Base-by-base conservation (phyloP, 805 yeast genomes). In the Candida chilensis region DNA sequence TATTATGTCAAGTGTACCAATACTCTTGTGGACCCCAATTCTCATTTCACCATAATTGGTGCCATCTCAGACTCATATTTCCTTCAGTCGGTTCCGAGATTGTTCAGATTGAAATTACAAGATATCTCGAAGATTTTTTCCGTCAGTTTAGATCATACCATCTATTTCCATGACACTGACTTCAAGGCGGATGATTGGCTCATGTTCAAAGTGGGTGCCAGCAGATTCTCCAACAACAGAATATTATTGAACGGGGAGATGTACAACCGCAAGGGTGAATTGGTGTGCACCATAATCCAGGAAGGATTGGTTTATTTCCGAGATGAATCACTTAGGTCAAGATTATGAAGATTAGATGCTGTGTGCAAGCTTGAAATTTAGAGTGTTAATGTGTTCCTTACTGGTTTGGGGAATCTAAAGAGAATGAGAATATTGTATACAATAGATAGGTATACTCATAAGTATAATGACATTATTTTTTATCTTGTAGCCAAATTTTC, bases 111-210 rank as follows among this genome's bases (percentile, higher is more conserved):
- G 31, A 49, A 64, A 25, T 65, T 64, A 15, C 43, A 66, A 47
- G 60, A 58, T 35, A 57, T 67, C 14, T 59, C 70, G 12, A 63
- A 60, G 21, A n/a, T n/a, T n/a, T 65, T 72, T 37, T 67, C 75
- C 11, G 78, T 75, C 3, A 73, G 82, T 15, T 49, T 80, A 37
- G 87, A 79, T 39, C 87, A 80, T 44, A 53, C 75, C 0, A 65
- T 82, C 19, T 76, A 76, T 47, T 77, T 80, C 56, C 84, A 78
- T 44, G 70, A 64, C 53, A 51, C 53, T 12, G 73, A 67, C 32
- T 62, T 73, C 35, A 54, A 62, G 25, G 54, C 60, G 2, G 57
- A 64, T 26, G 60, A 72, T 24, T 78, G 78, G 76, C 50, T 71
- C 44, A 57, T 63, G 11, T 67, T 69, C 32, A 60, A 67, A 28